Evolutionary conservation across 2,329 filamentous ascomycete species (phyloP).

Genomic region (Hypoxylon sp.): DNA sequence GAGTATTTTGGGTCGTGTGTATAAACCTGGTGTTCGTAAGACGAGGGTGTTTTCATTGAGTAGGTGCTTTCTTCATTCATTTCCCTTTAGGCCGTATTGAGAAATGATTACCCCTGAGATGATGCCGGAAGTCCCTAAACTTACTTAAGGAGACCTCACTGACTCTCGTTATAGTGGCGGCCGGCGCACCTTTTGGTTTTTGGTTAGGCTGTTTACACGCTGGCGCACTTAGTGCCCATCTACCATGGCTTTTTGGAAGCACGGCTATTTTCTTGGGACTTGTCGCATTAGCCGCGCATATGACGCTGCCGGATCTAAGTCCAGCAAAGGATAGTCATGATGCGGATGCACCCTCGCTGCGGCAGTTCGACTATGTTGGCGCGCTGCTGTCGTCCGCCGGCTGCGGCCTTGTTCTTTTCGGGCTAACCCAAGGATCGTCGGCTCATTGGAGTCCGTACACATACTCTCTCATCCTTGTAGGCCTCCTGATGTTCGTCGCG

Average conservation of each 20-base stretch:
- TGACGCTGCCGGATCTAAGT: slow-evolving; percentile 58
- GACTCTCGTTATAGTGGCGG: slow-evolving; percentile 50
- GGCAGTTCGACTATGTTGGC: slow-evolving; percentile 53
- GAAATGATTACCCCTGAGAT: not conserved
- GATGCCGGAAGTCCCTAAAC: not conserved
- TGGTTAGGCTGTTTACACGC: slow-evolving; percentile 59
- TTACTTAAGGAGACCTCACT: not conserved
- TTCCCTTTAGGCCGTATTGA: not conserved
- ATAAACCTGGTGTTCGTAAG: slow-evolving; percentile 57
- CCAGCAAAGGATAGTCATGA: slow-evolving; percentile 49
- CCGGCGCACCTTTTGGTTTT: slow-evolving; percentile 56
- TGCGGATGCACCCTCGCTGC: slow-evolving; percentile 46
- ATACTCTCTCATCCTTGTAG: slow-evolving; percentile 55
- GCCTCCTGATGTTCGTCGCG: slow-evolving; percentile 50
- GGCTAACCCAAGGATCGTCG: slow-evolving; percentile 55
- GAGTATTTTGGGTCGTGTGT: slow-evolving; percentile 57
- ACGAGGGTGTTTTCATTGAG: slow-evolving; percentile 56
- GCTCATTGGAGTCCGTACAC: slow-evolving; percentile 57
- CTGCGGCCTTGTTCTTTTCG: slow-evolving; percentile 56
- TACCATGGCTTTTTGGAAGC: slow-evolving; percentile 62
- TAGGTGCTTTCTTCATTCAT: slow-evolving; percentile 12
- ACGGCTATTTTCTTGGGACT: slow-evolving; percentile 59
- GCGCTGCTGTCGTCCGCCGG: slow-evolving; percentile 50
- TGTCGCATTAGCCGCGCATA: slow-evolving; percentile 57
- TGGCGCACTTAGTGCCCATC: slow-evolving; percentile 57